A percentile compares a stretch with the other conserved stretches of the same genome.
These are phyloP conservation scores for Zelonia costaricensis DNA, from an alignment of 208 protist genomes.

Conservation along the genomic window DNA sequence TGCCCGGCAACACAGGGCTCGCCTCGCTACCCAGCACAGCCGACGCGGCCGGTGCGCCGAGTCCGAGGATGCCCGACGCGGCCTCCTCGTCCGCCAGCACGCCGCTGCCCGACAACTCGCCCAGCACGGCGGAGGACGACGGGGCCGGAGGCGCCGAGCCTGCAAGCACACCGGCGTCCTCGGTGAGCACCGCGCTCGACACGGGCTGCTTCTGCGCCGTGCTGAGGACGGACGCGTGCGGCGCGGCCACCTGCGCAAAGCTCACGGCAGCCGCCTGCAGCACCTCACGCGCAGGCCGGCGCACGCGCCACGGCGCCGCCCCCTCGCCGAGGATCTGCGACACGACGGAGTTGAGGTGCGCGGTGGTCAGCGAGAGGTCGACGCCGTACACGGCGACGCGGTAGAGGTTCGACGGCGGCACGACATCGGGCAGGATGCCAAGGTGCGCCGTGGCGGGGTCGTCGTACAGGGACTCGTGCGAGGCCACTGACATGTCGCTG, in stretches of 20 bases:
- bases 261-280: conserved; percentile 13
- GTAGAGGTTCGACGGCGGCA: conserved; percentile 30
- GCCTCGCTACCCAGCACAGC: conserved; percentile 4
- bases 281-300: conserved; percentile 60
- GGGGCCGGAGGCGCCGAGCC: no score
- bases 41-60: no score
- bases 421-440: conserved; percentile 25
- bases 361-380: conserved; percentile 48
- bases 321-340: conserved; percentile 51
- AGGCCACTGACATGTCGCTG: conserved; percentile 19
- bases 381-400: conserved; percentile 68
- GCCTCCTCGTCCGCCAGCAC: conserved; percentile 6
- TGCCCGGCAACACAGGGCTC: no score
- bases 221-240: conserved; percentile 7
- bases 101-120: not conserved
- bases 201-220: not conserved
- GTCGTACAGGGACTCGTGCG: conserved; percentile 30
- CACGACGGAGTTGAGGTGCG: conserved; percentile 56
- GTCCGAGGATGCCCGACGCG: no score
- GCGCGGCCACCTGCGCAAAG: conserved; percentile 8
- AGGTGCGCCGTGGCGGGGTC: conserved; percentile 17
- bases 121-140: conserved; percentile 13
- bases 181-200: not conserved
- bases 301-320: conserved; percentile 41
- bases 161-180: not conserved